Base-by-base conservation (phyloP, 2,329 filamentous ascomycete genomes). In the Cordyceps militaris region DNA sequence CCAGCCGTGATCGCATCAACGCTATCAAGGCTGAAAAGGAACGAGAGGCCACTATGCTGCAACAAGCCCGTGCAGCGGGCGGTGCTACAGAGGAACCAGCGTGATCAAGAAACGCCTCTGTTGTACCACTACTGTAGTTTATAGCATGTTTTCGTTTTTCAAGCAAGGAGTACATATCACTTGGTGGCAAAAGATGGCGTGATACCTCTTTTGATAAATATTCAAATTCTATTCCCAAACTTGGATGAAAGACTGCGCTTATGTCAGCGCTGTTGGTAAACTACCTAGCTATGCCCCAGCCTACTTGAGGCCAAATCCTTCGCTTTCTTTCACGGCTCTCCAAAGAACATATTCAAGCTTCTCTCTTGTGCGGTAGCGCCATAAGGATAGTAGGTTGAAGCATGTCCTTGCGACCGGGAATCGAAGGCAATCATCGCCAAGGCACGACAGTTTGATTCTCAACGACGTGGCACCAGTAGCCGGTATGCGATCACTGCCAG, bases 381-480 rank as follows among this genome's bases (percentile, higher is more conserved):
- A 93, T 58, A 97, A 73, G 4, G 87, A 85, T 62, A 97, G 67
- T 70, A 86, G 84, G 69, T 96, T 96, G 74, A 97, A 97, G 70
- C 92, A 97, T 8, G 92, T 97, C 66, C 91, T 82, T 19, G 92
- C 92, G 21, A 90, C 88, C 1, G 92, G 92, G 68, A 88, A 96
- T 61, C 91, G 79, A 38, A 82, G 79, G 59, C 79, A 78, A 65
- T 95, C 89, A 43, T 88, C 82, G 0, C 90, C 91, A 0, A 92
- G 78, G 66, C 88, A 92, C 14, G 83, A 80, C 54, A 96, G 76
- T 62, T 87, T 85, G 61, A 97, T 89, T 8, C 86, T 80, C 54
- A 96, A 76, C 62, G 87, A 91, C 8, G 89, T 86, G 3, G 91
- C 85, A 1, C 92, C 92, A 75, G 90, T 91, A 5, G 92, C 91